Percentiles rank a stretch among this genome's conserved stretches.
These are phyloP conservation scores for Candida vaughaniae DNA, from an alignment of 805 yeast genomes.

Conservation along the genomic window DNA sequence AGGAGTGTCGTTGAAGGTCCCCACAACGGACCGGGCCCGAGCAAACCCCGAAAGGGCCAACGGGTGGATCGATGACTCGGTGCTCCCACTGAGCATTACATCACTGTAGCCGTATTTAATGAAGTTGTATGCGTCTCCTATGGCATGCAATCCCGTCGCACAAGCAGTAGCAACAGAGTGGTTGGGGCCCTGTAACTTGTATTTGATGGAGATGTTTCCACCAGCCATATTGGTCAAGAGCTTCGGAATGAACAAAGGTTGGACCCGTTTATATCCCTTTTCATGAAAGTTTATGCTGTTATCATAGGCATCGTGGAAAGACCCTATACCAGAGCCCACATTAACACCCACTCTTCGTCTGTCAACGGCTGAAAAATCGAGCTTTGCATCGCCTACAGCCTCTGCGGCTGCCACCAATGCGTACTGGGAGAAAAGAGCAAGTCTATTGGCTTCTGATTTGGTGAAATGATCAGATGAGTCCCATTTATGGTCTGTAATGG, in stretches of 20 bases:
- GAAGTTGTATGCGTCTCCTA: conserved; percentile 88
- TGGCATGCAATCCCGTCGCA: conserved; percentile 91
- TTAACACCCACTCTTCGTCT: conserved; percentile 63
- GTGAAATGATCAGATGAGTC: conserved; percentile 48
- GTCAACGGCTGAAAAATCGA: conserved; percentile 35
- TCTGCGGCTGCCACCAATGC: conserved; percentile 75
- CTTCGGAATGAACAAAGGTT: conserved; percentile 85
- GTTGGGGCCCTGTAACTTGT: conserved; percentile 78
- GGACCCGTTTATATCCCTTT: conserved; percentile 61
- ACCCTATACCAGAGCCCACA: conserved; percentile 94
- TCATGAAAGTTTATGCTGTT: conserved; percentile 52
- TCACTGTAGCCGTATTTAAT: conserved; percentile 78
- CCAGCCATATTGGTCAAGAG: conserved; percentile 91
- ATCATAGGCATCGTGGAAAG: conserved; percentile 68
- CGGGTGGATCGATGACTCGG: conserved; percentile 87
- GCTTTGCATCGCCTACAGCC: conserved; percentile 68
- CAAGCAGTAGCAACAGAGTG: conserved; percentile 93
- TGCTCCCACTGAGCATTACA: conserved; percentile 91
- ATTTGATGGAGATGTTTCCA: conserved; percentile 80
- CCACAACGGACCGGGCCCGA: conserved; percentile 76
- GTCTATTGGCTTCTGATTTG: conserved; percentile 53
- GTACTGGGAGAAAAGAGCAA: conserved; percentile 74
- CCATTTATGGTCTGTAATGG: conserved; percentile 49
- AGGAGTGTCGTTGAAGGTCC: conserved; percentile 63
- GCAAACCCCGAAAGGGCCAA: conserved; percentile 88